Evolutionary conservation across 2,329 filamentous ascomycete genomes (phyloP), one percentile per base, ranked within the genome.

Genomic region (Cordyceps fumosorosea): DNA sequence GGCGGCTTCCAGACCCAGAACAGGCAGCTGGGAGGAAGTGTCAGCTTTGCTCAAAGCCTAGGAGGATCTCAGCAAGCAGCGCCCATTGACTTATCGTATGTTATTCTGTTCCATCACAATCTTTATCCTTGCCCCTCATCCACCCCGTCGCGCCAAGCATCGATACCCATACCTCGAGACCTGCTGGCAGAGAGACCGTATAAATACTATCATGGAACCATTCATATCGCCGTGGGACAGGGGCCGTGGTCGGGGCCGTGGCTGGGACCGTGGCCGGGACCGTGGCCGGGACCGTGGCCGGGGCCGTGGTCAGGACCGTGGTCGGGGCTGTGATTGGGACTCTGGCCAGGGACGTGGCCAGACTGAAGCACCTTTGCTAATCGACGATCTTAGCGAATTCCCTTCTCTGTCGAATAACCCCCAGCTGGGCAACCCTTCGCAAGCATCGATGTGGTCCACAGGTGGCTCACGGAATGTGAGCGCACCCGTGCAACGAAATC

Each of bases 21-120:
- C 60, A 78, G 83, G 69, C 80, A 85, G 75, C 74, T 84, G 69
- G 79, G 81, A 65, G 78, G 84, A 68, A 85, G 82, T 72, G 77
- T 85, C 63, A 88, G 85, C 73, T 88, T 88, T 74, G 85, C 85
- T 55, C 85, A 88, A 72, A 88, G 84, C 70, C 76, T 88, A 69
- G 81, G 81, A 69, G 83, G 83, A 65, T 86, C 85, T 63, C 84
- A 87, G 73, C 81, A 83, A 67, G 77, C 82, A 67, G 84, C 85
- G 65, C 81, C 84, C 48, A 74, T 88, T 64, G 86, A 89, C 71
- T 77, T 84, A 62, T 86, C 84, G 85, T 88, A 83, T 75, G 85
- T 87, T 67, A 64, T 68, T 67, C 67, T 63, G n/a, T 50, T 22
- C 32, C 16, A 7, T 22, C 40, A 40, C 14, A 10, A 29, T 14